Evolutionary conservation across 2,329 filamentous ascomycete species (phyloP).

Genomic region (Xylaria sp.): DNA sequence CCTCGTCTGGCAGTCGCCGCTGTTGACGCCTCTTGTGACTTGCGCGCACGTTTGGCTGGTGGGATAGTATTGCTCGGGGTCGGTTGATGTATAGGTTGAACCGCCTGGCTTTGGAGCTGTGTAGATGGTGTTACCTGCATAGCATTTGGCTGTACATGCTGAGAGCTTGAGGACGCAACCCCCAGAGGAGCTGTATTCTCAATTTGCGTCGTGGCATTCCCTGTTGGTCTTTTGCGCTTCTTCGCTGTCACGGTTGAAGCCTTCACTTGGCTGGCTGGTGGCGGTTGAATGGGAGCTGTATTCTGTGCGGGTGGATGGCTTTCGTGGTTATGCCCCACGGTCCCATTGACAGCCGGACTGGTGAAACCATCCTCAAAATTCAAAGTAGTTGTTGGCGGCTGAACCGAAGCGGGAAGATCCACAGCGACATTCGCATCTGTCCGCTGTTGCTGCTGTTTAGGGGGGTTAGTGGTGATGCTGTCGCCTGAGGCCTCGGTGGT

Average conservation of each 20-base stretch:
- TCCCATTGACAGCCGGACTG: constrained; percentile 26
- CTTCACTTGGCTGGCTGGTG: constrained; percentile 37
- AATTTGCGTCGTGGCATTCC: constrained; percentile 27
- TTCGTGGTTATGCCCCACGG: constrained; percentile 30
- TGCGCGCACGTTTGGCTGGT: constrained; percentile 39
- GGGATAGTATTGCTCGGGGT: constrained; percentile 28
- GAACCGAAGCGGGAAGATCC: constrained; percentile 17
- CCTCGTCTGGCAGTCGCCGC: constrained; percentile 33
- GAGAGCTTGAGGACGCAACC: constrained; percentile 20
- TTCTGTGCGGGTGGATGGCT: constrained; percentile 10
- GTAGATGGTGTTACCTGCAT: constrained; percentile 27
- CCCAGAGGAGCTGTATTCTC: constrained; percentile 22
- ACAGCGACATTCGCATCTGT: constrained; percentile 20
- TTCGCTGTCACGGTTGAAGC: constrained; percentile 40
- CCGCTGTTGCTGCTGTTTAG: constrained; percentile 24
- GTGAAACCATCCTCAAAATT: constrained; percentile 25
- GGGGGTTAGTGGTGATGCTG: background rate
- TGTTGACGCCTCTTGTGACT: constrained; percentile 38
- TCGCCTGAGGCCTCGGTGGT: constrained; percentile 24
- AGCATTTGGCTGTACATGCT: constrained; percentile 28
- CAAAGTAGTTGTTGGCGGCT: constrained; percentile 16
- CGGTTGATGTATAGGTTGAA: constrained; percentile 33
- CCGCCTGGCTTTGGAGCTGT: constrained; percentile 28
- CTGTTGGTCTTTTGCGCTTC: constrained; percentile 42
- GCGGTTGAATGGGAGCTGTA: constrained; percentile 18